phyloP scores from a whole-genome alignment of 2,329 filamentous ascomycete genomes.

The Pestalotiopsis sp. region DNA sequence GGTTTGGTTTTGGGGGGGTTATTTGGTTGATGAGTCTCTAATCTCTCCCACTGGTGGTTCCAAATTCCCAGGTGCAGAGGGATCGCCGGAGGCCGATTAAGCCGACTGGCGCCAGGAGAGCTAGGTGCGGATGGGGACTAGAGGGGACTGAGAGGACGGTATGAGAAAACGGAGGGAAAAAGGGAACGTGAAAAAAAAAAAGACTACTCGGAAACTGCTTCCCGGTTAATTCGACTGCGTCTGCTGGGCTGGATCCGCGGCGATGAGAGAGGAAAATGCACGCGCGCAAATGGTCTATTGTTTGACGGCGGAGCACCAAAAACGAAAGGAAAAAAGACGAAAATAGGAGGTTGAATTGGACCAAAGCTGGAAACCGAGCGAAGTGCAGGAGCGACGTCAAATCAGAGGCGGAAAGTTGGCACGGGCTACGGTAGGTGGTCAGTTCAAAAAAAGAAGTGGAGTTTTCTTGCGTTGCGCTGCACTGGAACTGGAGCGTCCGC shows the following conservation, averaged over 20 bases:
- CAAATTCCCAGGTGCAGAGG: conserved; percentile 4
- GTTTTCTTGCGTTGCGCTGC: not conserved
- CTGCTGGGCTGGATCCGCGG: not conserved
- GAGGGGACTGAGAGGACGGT: not conserved
- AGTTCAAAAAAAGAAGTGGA: not conserved
- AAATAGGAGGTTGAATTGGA: conserved; percentile 12
- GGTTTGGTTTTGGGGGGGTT: not conserved
- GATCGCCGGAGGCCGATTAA: conserved; percentile 1
- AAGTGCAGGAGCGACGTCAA: conserved; percentile 11
- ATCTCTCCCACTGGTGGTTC: not conserved
- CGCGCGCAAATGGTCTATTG: not conserved
- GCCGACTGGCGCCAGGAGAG: not conserved
- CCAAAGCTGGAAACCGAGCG: not conserved
- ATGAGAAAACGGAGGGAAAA: not conserved
- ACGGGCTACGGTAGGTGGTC: not conserved
- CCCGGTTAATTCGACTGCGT: not conserved
- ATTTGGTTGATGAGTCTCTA: not conserved
- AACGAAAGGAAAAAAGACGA: not conserved
- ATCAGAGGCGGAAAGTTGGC: conserved; percentile 13
- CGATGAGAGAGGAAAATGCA: not conserved
- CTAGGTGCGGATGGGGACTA: not conserved
- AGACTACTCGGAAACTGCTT: not conserved
- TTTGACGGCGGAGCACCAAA: not conserved
- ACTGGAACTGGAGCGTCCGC: not conserved
- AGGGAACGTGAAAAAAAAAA: not conserved